These are phyloP conservation scores for Cupressus sempervirens DNA, from an alignment of 75 land plant genomes.

Conservation along the genomic window DNA sequence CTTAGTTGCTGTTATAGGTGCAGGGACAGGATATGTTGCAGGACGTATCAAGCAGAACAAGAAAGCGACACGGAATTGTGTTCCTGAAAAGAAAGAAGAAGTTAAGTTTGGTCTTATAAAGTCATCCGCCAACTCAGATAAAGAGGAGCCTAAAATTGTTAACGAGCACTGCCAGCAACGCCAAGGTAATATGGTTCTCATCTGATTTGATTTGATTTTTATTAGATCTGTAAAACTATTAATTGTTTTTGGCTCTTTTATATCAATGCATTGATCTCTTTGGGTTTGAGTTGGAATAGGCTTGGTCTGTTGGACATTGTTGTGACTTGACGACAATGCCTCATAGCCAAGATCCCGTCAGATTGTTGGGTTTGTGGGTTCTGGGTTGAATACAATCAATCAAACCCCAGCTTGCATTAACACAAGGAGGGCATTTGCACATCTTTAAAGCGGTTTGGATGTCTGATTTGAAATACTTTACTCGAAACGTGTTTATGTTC, in stretches of 20 bases:
- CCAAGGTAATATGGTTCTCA: background rate
- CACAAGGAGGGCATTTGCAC: background rate
- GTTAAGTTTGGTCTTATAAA: background rate
- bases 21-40: background rate
- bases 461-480: background rate
- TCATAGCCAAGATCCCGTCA: background rate
- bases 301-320: background rate
- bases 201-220: background rate
- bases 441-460: background rate
- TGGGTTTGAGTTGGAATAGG: background rate
- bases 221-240: background rate
- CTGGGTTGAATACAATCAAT: background rate
- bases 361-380: background rate
- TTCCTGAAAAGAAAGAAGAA: background rate
- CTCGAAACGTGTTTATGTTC: background rate
- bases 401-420: no score
- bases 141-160: background rate
- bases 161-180: background rate
- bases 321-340: background rate
- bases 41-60: background rate
- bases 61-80: background rate
- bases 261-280: no score
- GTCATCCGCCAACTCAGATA: background rate
- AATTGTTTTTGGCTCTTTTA: background rate
- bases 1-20: background rate